These are phyloP conservation scores for Chrysosporium keratinophilum DNA, from an alignment of 2,329 filamentous ascomycete species.

Conservation along the genomic window DNA sequence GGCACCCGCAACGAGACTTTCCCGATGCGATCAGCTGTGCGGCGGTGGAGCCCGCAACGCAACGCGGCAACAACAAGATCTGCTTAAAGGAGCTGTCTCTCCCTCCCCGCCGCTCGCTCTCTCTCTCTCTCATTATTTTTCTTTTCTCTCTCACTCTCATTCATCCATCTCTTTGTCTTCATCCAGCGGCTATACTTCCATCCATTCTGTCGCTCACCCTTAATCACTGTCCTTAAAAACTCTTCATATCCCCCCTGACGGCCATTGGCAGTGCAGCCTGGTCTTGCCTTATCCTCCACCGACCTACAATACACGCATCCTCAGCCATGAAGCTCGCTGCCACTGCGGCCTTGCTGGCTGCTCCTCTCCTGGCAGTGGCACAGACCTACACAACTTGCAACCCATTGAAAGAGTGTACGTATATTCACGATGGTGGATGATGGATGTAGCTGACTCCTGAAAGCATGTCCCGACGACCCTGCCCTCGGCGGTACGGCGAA, in stretches of 20 bases:
- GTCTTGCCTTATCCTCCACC: not conserved
- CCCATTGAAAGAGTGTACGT: slow-evolving; percentile 32
- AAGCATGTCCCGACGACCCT: slow-evolving; percentile 61
- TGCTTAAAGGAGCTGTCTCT: no score
- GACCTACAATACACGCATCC: slow-evolving; percentile 10
- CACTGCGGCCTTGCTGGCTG: slow-evolving; percentile 22
- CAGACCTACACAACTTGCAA: slow-evolving; percentile 40
- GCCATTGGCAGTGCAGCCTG: no score
- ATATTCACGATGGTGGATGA: not conserved
- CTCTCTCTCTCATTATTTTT: slow-evolving; percentile 7
- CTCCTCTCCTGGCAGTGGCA: slow-evolving; percentile 24
- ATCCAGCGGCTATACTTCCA: not conserved
- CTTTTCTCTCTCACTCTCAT: slow-evolving; percentile 1
- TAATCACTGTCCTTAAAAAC: slow-evolving; percentile 4
- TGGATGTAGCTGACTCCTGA: slow-evolving; percentile 17
- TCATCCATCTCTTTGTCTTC: slow-evolving; percentile 8
- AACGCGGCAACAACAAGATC: no score
- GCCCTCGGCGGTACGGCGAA: slow-evolving; percentile 73
- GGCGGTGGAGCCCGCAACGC: no score
- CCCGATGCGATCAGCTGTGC: no score
- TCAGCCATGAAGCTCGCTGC: slow-evolving; percentile 25
- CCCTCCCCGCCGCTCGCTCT: not conserved
- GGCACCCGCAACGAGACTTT: no score
- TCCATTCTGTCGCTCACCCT: not conserved
- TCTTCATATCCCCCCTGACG: not conserved